Conservation (phyloP, 1,284 basidiomycete species). For the Ganoderma boninense region DNA sequence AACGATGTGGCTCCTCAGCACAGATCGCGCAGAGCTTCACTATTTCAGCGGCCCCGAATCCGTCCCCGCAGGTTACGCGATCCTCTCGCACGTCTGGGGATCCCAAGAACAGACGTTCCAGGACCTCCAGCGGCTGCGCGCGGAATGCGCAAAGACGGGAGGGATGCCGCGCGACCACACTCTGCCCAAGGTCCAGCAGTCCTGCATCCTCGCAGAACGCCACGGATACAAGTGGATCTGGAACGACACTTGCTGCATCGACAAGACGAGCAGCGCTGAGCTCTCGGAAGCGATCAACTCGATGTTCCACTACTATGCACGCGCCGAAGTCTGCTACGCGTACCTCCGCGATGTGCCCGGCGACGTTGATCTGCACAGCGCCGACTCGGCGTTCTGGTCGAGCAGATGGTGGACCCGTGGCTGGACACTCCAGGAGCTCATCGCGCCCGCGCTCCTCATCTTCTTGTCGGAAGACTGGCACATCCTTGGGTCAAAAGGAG, state of each 20-base stretch:
- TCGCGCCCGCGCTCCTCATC: constrained; percentile 4
- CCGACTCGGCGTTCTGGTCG: not conserved
- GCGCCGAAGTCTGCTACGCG: constrained; percentile 3
- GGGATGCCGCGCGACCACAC: not conserved
- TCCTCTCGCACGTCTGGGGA: constrained; percentile 8
- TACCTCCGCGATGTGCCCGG: not conserved
- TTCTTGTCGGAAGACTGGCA: constrained; percentile 14
- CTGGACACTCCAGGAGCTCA: constrained; percentile 9
- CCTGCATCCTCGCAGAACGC: constrained; percentile 1
- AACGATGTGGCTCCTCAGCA: constrained; percentile 5
- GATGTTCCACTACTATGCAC: constrained; percentile 1
- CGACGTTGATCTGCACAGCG: not conserved
- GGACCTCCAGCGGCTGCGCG: not conserved
- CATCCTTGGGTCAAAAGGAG: constrained; percentile 3
- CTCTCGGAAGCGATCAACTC: constrained; percentile 10
- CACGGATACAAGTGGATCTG: constrained; percentile 10
- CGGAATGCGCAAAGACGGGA: not conserved
- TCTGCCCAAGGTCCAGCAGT: not conserved
- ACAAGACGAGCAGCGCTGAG: constrained; percentile 8
- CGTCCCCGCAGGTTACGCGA: not conserved
- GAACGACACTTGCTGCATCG: constrained; percentile 10
- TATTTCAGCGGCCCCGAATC: not conserved
- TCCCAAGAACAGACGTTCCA: constrained; percentile 1
- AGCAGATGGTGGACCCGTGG: constrained; percentile 1
- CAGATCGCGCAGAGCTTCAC: constrained; percentile 1